phyloP scores from a whole-genome alignment of 805 yeast species.

The Soucietia sequanensis region DNA sequence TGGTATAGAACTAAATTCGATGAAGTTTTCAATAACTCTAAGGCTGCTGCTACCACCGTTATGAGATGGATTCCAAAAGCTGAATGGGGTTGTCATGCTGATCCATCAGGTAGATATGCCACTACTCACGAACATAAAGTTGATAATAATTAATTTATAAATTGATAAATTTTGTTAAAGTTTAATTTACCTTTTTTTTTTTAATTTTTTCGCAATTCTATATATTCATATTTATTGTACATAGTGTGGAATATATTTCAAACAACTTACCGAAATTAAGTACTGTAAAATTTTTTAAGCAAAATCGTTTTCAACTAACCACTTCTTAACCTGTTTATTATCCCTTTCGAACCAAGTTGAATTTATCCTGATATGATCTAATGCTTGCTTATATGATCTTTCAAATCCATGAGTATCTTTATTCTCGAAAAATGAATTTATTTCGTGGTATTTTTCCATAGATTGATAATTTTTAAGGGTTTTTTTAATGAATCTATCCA shows the following conservation, averaged over 20 bases:
- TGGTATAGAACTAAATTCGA: constrained; percentile 98
- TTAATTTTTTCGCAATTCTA: no score
- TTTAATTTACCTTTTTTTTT: no score
- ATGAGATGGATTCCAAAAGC: constrained; percentile 99
- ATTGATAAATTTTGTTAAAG: no score
- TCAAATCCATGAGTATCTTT: constrained; percentile 48
- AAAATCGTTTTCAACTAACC: constrained; percentile 35
- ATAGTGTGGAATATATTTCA: neutral
- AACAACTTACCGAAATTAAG: no score
- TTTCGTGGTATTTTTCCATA: constrained; percentile 27
- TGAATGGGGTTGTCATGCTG: constrained; percentile 99
- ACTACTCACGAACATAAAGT: constrained; percentile 72
- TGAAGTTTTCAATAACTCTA: constrained; percentile 75
- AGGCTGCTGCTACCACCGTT: constrained; percentile 93
- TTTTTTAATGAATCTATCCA: constrained; percentile 45
- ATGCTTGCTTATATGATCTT: constrained; percentile 52
- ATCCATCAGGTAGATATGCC: constrained; percentile 97
- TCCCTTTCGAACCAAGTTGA: constrained; percentile 53
- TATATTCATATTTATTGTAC: constrained; percentile 1
- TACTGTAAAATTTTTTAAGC: no score
- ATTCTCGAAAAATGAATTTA: constrained; percentile 26
- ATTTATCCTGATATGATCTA: constrained; percentile 53
- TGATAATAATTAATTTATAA: constrained; percentile 12
- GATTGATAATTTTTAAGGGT: constrained; percentile 42
- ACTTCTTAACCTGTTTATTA: constrained; percentile 35